A percentile compares a stretch with the other conserved stretches of the same genome.
phyloP scores from a whole-genome alignment of 75 land plant species.

The Cupressus sempervirens region DNA sequence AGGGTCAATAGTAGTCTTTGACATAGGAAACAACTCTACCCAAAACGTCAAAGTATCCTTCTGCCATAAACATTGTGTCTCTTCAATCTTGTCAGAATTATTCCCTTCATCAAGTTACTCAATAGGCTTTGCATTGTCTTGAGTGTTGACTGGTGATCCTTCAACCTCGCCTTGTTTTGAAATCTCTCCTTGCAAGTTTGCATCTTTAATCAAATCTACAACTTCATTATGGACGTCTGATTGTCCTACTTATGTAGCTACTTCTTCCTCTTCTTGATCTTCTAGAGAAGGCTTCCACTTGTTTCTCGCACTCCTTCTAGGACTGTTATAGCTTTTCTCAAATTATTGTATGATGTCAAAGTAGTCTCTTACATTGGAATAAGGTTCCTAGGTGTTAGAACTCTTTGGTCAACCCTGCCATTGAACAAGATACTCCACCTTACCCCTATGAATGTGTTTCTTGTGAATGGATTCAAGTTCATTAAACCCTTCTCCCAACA shows the following conservation, averaged over 20 bases:
- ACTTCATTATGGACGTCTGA: neutral
- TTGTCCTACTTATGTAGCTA: neutral
- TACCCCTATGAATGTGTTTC: slow-evolving; percentile 60
- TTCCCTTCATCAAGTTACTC: neutral
- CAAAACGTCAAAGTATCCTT: too few species aligned
- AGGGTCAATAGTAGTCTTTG: too few species aligned
- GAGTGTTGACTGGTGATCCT: neutral
- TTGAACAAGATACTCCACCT: slow-evolving; percentile 80
- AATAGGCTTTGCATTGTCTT: neutral
- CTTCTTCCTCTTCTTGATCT: neutral
- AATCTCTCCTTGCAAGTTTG: neutral
- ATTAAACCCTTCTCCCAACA: slow-evolving; percentile 42
- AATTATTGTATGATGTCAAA: slow-evolving; percentile 76
- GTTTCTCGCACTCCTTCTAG: neutral
- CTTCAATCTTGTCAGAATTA: neutral
- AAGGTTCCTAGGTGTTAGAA: slow-evolving; percentile 94
- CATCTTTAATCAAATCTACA: too few species aligned
- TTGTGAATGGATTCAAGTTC: slow-evolving; percentile 60
- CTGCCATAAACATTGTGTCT: neutral
- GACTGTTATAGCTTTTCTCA: slow-evolving; percentile 43
- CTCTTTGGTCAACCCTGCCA: slow-evolving; percentile 95
- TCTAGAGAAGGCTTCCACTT: neutral
- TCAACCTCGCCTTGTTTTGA: neutral
- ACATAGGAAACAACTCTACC: too few species aligned
- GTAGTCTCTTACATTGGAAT: slow-evolving; percentile 59